These are phyloP conservation scores for Spathaspora girioi DNA, from an alignment of 805 yeast species.

Conservation along the genomic window DNA sequence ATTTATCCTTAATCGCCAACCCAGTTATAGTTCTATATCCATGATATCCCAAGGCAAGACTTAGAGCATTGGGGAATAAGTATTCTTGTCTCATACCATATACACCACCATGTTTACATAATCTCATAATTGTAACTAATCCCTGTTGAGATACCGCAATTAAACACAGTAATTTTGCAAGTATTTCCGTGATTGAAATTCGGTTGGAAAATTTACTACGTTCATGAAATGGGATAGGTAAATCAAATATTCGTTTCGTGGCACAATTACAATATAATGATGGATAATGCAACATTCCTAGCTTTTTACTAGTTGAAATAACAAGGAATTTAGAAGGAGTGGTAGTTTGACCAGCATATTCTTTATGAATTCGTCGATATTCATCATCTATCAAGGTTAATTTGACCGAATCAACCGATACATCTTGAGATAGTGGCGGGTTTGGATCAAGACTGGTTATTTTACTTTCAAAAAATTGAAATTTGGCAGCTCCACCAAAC, in stretches of 20 bases:
- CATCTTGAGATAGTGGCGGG: background rate
- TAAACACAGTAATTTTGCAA: conserved; percentile 33
- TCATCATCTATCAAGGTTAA: conserved; percentile 29
- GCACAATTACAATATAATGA: conserved; percentile 47
- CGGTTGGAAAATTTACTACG: conserved; percentile 32
- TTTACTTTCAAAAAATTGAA: conserved; percentile 32
- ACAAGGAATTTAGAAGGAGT: conserved; percentile 12
- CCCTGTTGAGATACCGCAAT: conserved; percentile 39
- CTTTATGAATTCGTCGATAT: conserved; percentile 28
- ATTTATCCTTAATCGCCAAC: conserved; percentile 21
- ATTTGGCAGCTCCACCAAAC: conserved; percentile 28
- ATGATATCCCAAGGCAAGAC: conserved; percentile 21
- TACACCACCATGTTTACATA: conserved; percentile 34
- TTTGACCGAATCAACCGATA: conserved; percentile 12
- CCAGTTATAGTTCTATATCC: conserved; percentile 34
- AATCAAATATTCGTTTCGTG: conserved; percentile 38
- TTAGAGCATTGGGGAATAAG: conserved; percentile 33
- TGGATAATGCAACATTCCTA: conserved; percentile 45
- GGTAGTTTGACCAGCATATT: conserved; percentile 5
- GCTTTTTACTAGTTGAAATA: conserved; percentile 41
- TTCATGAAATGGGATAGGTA: conserved; percentile 32
- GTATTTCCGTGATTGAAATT: conserved; percentile 29
- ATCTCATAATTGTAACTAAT: conserved; percentile 29
- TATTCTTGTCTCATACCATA: conserved; percentile 43
- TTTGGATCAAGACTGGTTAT: conserved; percentile 10